phyloP scores from a whole-genome alignment of 176 grass and related monocot genomes.

The Musa itinerans region DNA sequence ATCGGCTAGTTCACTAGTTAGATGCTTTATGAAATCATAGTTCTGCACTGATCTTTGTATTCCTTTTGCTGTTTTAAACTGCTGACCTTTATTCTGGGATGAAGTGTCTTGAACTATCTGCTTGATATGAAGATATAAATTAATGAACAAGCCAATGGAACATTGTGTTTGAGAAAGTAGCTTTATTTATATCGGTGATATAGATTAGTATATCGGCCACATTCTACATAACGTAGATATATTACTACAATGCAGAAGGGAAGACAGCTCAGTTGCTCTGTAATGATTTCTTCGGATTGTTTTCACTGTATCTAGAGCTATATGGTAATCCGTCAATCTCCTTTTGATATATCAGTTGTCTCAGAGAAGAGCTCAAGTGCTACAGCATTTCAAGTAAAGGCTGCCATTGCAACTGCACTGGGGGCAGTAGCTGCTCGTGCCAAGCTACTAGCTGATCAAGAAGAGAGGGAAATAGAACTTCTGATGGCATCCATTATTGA shows the following conservation, averaged over 20 bases:
- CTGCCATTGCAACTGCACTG: slow-evolving; percentile 69
- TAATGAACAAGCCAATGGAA: neutral
- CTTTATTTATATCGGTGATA: neutral
- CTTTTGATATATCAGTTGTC: slow-evolving; percentile 19
- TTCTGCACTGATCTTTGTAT: neutral
- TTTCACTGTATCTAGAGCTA: neutral
- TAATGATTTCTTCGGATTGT: neutral
- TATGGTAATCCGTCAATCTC: neutral
- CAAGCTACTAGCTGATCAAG: slow-evolving; percentile 82
- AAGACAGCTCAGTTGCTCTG: neutral
- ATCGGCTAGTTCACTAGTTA: neutral
- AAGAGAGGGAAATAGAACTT: slow-evolving; percentile 92
- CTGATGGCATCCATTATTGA: slow-evolving; percentile 93
- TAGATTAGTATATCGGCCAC: neutral
- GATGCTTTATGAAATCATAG: neutral
- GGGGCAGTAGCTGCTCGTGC: slow-evolving; percentile 77
- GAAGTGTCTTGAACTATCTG: neutral
- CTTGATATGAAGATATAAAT: neutral
- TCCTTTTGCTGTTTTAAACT: too few relatives aligned
- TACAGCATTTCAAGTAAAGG: slow-evolving; percentile 59
- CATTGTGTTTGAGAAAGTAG: neutral
- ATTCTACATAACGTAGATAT: neutral
- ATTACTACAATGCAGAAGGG: too few relatives aligned
- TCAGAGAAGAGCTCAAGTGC: slow-evolving; percentile 37
- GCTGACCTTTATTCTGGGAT: neutral